Conservation (phyloP, 2,329 filamentous ascomycete species). For the Colletotrichum zoysiae region DNA sequence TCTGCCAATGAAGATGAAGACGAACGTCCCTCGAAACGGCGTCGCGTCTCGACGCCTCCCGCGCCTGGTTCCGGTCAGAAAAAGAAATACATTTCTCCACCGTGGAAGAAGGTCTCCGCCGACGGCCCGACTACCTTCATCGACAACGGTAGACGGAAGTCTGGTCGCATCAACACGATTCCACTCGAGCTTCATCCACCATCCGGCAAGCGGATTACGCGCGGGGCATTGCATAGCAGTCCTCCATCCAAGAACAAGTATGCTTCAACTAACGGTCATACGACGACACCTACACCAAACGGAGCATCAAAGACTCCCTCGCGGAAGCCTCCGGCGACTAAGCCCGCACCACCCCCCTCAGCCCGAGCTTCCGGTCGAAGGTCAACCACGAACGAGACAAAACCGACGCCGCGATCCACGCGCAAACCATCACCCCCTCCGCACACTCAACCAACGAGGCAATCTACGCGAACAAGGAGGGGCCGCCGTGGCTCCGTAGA, state of each 20-base stretch:
- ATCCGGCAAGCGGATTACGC: slow-evolving; percentile 64
- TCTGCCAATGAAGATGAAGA: slow-evolving; percentile 49
- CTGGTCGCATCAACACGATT: slow-evolving; percentile 71
- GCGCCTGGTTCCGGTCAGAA: slow-evolving; percentile 52
- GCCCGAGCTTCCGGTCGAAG: slow-evolving; percentile 49
- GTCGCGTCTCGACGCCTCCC: slow-evolving; percentile 62
- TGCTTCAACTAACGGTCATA: slow-evolving; percentile 48
- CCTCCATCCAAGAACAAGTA: slow-evolving; percentile 50
- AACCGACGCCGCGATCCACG: slow-evolving; percentile 49
- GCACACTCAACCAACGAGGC: slow-evolving; percentile 53
- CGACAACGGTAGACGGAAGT: slow-evolving; percentile 77
- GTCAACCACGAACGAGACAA: slow-evolving; percentile 48
- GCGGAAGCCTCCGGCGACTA: slow-evolving; percentile 41
- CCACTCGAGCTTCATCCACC: slow-evolving; percentile 65
- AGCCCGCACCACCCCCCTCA: slow-evolving; percentile 34
- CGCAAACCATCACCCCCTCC: slow-evolving; percentile 59
- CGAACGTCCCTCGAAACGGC: slow-evolving; percentile 73
- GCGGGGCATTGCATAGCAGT: slow-evolving; percentile 55
- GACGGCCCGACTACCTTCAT: slow-evolving; percentile 91
- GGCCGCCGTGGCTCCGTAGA: slow-evolving; percentile 55
- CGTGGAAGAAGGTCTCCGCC: slow-evolving; percentile 89
- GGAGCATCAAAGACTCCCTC: slow-evolving; percentile 47
- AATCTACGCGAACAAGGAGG: slow-evolving; percentile 58
- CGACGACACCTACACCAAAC: slow-evolving; percentile 48
- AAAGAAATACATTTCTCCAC: slow-evolving; percentile 78